phyloP scores from a whole-genome alignment of 2,329 filamentous ascomycete genomes.

The Cordyceps militaris region DNA sequence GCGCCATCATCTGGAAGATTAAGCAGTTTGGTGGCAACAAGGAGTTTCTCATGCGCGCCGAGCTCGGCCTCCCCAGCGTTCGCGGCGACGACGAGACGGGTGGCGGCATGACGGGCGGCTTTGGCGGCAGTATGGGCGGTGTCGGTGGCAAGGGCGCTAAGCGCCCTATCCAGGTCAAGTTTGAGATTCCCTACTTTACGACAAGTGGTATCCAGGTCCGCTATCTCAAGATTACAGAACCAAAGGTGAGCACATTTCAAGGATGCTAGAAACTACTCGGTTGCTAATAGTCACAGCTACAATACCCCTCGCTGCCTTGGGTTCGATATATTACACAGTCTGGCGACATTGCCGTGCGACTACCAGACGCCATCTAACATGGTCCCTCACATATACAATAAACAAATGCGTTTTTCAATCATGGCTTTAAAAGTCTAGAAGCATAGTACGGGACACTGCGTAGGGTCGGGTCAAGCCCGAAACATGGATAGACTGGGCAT shows the following conservation, averaged over 20 bases:
- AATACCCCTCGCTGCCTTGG: slow-evolving; percentile 98
- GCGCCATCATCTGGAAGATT: slow-evolving; percentile 98
- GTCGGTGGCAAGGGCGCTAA: slow-evolving; percentile 80
- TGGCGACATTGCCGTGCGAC: slow-evolving; percentile 87
- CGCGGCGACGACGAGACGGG: slow-evolving; percentile 92
- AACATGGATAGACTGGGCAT: slow-evolving; percentile 4
- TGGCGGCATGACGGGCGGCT: slow-evolving; percentile 95
- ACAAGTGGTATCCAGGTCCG: slow-evolving; percentile 97
- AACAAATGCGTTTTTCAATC: neutral
- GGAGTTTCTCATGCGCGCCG: slow-evolving; percentile 97
- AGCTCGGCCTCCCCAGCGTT: slow-evolving; percentile 88
- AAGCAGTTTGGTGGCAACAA: slow-evolving; percentile 99
- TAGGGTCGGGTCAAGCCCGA: neutral
- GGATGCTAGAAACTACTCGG: neutral
- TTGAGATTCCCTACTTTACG: slow-evolving; percentile 99
- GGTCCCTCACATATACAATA: neutral
- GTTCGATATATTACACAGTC: slow-evolving; percentile 98
- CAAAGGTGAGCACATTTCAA: slow-evolving; percentile 60
- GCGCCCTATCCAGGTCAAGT: slow-evolving; percentile 96
- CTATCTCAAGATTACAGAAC: slow-evolving; percentile 98
- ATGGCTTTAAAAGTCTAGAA: neutral
- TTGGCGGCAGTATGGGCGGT: slow-evolving; percentile 94
- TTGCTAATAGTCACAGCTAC: slow-evolving; percentile 51
- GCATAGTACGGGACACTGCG: neutral
- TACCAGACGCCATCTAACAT: slow-evolving; percentile 76